These are phyloP conservation scores for Ceratocystis albifundus DNA, from an alignment of 2,329 filamentous ascomycete genomes.

Conservation along the genomic window DNA sequence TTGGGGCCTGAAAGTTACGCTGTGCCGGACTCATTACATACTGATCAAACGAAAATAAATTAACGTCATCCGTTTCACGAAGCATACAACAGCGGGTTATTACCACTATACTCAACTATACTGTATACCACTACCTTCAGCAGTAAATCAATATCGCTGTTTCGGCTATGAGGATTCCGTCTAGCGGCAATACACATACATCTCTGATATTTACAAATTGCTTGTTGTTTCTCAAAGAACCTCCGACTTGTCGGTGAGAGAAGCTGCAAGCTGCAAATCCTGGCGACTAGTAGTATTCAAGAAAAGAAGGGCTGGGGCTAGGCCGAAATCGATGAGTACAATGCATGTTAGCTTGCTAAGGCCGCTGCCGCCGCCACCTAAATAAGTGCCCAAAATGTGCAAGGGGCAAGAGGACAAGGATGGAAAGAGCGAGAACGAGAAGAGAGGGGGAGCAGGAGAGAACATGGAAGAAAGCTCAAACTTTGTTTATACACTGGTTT, in stretches of 20 bases:
- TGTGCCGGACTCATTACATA: neutral
- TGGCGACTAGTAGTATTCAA: too few species aligned
- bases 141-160: neutral
- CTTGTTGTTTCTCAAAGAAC: neutral
- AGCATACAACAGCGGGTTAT: neutral
- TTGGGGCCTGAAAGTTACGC: neutral
- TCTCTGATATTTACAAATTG: neutral
- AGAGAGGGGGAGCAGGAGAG: neutral
- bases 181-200: too few species aligned
- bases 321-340: constrained; percentile 11
- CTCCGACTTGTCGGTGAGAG: constrained; percentile 1
- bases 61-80: neutral
- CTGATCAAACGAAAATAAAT: neutral
- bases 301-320: constrained; percentile 13
- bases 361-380: constrained; percentile 6
- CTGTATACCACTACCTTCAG: neutral
- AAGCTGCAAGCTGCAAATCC: neutral
- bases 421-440: neutral
- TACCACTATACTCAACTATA: neutral
- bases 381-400: constrained; percentile 7
- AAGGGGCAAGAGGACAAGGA: constrained; percentile 4
- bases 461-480: neutral
- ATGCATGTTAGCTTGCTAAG: constrained; percentile 1
- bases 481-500: neutral
- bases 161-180: neutral